Conservation (phyloP, 192 early-diverging fungal genomes). For the Rhizoclosmatium globosum region DNA sequence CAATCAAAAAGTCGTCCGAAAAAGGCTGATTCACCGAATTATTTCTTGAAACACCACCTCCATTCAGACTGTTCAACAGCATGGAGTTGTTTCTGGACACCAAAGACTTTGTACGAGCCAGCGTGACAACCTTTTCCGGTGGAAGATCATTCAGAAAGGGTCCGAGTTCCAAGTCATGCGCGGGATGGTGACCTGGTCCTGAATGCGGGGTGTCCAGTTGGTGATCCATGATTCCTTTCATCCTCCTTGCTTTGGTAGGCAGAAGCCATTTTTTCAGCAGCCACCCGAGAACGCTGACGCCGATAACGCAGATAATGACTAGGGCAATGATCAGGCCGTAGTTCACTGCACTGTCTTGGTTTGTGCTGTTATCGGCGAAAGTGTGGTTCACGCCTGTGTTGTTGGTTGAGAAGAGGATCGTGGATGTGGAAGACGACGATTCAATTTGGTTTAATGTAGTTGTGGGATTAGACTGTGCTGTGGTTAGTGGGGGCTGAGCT, state of each 20-base stretch:
- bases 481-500: not conserved
- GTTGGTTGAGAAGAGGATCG: not conserved
- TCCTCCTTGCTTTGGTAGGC: constrained; percentile 11
- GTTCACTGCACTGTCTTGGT: not conserved
- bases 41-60: not conserved
- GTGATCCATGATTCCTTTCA: not conserved
- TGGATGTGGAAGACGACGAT: not conserved
- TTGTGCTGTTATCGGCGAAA: not conserved
- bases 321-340: constrained; percentile 21
- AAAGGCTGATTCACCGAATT: too few relatives aligned
- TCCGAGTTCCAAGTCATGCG: not conserved
- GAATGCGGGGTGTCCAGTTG: not conserved
- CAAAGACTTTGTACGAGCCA: not conserved
- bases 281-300: not conserved
- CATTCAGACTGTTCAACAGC: not conserved
- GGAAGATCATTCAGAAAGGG: not conserved
- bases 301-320: not conserved
- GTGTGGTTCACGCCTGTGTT: not conserved
- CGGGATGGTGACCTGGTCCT: not conserved
- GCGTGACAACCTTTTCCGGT: not conserved
- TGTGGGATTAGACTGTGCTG: not conserved
- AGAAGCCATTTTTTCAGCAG: constrained; percentile 12
- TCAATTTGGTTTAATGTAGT: not conserved
- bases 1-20: too few relatives aligned
- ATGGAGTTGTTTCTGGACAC: not conserved